Percentiles rank a stretch among this genome's conserved stretches.
phyloP scores from a whole-genome alignment of 2,329 filamentous ascomycete genomes.

The Leptoxyphium fumago region DNA sequence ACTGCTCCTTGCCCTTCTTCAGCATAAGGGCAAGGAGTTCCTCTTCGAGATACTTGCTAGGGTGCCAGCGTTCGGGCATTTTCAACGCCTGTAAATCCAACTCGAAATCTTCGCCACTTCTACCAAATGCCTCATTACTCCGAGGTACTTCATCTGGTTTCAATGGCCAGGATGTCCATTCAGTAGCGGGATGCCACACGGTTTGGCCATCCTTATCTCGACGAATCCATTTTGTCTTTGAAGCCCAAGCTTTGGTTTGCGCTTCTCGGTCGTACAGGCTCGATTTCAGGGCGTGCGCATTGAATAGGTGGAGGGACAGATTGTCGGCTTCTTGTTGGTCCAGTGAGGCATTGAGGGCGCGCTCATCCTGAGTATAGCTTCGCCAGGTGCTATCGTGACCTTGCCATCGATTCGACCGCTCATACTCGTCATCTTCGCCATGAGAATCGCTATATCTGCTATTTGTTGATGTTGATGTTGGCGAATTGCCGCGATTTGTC shows the following conservation, averaged over 20 bases:
- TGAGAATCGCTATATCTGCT: neutral
- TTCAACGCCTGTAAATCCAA: constrained; percentile 4
- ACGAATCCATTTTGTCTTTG: constrained; percentile 26
- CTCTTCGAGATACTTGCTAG: constrained; percentile 53
- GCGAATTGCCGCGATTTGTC: too few species aligned
- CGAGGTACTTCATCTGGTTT: constrained; percentile 45
- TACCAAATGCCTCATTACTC: constrained; percentile 34
- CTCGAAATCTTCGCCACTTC: constrained; percentile 12
- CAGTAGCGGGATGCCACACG: constrained; percentile 33
- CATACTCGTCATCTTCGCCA: constrained; percentile 1
- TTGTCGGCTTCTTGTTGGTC: constrained; percentile 50
- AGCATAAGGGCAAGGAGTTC: constrained; percentile 52
- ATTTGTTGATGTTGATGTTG: neutral
- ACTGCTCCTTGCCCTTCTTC: constrained; percentile 52
- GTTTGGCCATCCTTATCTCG: constrained; percentile 17
- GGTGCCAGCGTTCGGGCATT: constrained; percentile 21
- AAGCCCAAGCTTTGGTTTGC: constrained; percentile 20
- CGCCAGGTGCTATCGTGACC: constrained; percentile 56
- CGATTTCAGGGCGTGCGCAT: constrained; percentile 54
- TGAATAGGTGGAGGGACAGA: constrained; percentile 63
- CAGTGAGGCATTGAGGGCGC: constrained; percentile 47
- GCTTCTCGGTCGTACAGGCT: constrained; percentile 15
- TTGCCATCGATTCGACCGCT: constrained; percentile 50
- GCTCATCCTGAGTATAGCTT: constrained; percentile 45
- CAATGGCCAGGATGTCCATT: constrained; percentile 82